phyloP scores from a whole-genome alignment of 371 early-diverging fungal genomes.

The Rhizomucor pusillus region DNA sequence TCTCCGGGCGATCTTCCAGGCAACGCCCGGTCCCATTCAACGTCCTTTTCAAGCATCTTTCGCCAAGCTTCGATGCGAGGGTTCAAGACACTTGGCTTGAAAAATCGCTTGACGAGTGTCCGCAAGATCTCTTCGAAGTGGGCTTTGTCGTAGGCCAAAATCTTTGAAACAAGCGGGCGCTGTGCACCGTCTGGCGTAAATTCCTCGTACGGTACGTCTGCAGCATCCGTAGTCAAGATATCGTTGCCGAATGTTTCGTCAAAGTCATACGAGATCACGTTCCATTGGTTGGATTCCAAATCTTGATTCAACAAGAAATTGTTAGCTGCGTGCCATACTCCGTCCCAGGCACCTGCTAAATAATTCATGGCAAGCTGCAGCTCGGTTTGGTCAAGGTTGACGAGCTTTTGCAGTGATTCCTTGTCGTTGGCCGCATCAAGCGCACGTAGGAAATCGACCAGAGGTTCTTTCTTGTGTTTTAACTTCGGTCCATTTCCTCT shows the following conservation, averaged over 20 bases:
- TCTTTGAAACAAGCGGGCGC: conserved; percentile 34
- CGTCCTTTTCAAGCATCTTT: conserved; percentile 44
- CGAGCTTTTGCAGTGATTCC: conserved; percentile 32
- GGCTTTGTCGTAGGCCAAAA: conserved; percentile 33
- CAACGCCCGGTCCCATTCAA: conserved; percentile 39
- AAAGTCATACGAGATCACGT: conserved; percentile 50
- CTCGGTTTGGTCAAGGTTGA: conserved; percentile 32
- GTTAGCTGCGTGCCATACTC: conserved; percentile 42
- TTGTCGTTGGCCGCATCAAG: conserved; percentile 28
- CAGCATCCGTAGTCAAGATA: conserved; percentile 1
- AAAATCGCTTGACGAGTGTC: conserved; percentile 44
- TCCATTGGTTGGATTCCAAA: conserved; percentile 39
- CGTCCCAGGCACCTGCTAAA: conserved; percentile 50
- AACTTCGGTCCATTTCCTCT: conserved; percentile 28
- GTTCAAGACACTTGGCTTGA: conserved; percentile 43
- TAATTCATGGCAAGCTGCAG: conserved; percentile 47
- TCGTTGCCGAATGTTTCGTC: conserved; percentile 53
- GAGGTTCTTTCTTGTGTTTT: conserved; percentile 18
- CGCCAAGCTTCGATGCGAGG: conserved; percentile 46
- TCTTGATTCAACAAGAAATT: conserved; percentile 51
- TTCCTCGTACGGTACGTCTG: conserved; percentile 21
- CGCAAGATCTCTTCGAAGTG: conserved; percentile 43
- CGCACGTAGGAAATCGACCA: conserved; percentile 28
- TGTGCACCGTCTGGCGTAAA: conserved; percentile 26
- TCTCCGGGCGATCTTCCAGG: conserved; percentile 31